Evolutionary conservation across 2,329 filamentous ascomycete genomes (phyloP).

Genomic region (Trichoderma citrinoviride): DNA sequence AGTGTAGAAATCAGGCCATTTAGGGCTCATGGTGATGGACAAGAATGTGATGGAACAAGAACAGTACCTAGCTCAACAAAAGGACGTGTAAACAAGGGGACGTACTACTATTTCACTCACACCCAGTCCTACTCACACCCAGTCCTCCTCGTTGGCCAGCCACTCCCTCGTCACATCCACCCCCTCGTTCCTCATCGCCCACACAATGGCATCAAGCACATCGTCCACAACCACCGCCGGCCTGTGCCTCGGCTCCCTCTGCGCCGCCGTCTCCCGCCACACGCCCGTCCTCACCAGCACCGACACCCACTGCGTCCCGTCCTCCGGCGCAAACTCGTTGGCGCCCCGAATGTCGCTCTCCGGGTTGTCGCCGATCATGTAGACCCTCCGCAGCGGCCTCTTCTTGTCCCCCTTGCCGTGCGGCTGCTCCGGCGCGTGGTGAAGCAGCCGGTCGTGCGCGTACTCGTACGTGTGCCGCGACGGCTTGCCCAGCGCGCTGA

Average conservation of each 20-base stretch:
- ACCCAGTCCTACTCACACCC: neutral
- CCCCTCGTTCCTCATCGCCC: constrained; percentile 63
- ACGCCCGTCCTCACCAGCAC: constrained; percentile 81
- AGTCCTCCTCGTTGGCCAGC: constrained; percentile 25
- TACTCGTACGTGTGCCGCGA: constrained; percentile 74
- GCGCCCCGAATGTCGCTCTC: constrained; percentile 89
- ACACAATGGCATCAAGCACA: constrained; percentile 73
- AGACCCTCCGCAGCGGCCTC: constrained; percentile 69
- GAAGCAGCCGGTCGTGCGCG: constrained; percentile 69
- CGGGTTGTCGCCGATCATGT: constrained; percentile 92
- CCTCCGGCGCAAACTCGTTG: constrained; percentile 66
- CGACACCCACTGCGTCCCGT: constrained; percentile 72
- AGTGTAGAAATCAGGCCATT: neutral
- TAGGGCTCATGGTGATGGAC: neutral
- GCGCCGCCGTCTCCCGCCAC: constrained; percentile 48
- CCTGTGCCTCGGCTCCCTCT: constrained; percentile 53
- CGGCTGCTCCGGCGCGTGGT: constrained; percentile 33
- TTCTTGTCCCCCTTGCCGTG: constrained; percentile 41
- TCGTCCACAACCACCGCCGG: constrained; percentile 69
- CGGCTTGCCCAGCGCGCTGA: constrained; percentile 80
- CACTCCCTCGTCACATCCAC: constrained; percentile 37
- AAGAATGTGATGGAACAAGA: no score
- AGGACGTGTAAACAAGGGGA: neutral
- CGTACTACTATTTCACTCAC: no score
- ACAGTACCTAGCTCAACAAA: neutral